These are phyloP conservation scores for Saturnispora serradocipensis DNA, from an alignment of 805 yeast genomes.

Conservation along the genomic window DNA sequence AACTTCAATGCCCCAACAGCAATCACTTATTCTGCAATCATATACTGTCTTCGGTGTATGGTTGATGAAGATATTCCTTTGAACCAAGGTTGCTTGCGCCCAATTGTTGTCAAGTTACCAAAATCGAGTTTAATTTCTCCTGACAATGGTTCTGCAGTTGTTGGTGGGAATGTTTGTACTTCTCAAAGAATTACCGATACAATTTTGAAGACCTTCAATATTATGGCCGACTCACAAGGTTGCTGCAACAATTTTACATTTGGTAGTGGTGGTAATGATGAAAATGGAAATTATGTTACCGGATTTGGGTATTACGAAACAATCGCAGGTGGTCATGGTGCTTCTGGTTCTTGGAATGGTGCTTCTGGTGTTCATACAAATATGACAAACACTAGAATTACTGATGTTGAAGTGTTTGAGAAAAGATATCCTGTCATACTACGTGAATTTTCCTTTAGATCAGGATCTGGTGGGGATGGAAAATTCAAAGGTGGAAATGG, in stretches of 20 bases:
- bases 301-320: conserved; percentile 93
- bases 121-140: conserved; percentile 62
- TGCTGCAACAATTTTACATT: conserved; percentile 91
- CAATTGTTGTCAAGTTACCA: conserved; percentile 62
- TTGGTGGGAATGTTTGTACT: conserved; percentile 91
- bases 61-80: conserved; percentile 84
- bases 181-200: conserved; percentile 91
- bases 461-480: conserved; percentile 77
- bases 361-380: conserved; percentile 87
- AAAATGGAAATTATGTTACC: conserved; percentile 40
- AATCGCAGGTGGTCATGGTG: conserved; percentile 94
- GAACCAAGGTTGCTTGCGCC: conserved; percentile 85
- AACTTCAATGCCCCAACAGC: conserved; percentile 91
- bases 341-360: conserved; percentile 76
- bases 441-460: conserved; percentile 60
- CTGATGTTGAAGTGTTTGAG: conserved; percentile 85
- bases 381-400: conserved; percentile 88
- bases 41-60: conserved; percentile 77
- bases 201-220: conserved; percentile 73
- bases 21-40: conserved; percentile 78
- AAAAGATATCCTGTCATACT: conserved; percentile 78
- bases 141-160: conserved; percentile 80
- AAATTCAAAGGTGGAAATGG: conserved; percentile 75
- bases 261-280: conserved; percentile 62
- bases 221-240: conserved; percentile 94